Conservation (phyloP, 139 green algal genomes). For the Zygnema cylindricum region DNA sequence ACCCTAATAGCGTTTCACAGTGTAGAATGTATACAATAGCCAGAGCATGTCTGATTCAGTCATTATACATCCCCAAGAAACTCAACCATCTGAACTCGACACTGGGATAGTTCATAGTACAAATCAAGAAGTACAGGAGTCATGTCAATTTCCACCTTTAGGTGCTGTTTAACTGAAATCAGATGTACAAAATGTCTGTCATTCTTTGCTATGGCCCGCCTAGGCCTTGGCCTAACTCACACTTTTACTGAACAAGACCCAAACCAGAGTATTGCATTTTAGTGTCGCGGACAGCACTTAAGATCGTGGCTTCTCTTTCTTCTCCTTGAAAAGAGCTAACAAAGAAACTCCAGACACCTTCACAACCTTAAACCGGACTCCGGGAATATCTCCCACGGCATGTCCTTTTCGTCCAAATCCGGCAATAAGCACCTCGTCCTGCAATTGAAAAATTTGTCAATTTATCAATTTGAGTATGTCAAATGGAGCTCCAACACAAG, state of each 20-base stretch:
- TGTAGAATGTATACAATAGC: no score
- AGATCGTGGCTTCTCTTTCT: constrained; percentile 98
- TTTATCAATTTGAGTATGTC: no score
- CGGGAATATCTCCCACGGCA: constrained; percentile 99
- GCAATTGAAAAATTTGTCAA: no score
- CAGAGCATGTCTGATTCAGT: no score
- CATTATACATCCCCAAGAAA: no score
- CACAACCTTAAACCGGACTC: constrained; percentile 99
- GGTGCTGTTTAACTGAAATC: neutral
- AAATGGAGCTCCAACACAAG: no score
- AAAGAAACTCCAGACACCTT: constrained; percentile 98
- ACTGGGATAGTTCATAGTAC: no score
- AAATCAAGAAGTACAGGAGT: no score
- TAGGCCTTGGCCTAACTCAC: neutral
- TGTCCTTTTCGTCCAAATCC: constrained; percentile 97
- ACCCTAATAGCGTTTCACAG: no score
- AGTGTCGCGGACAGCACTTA: constrained; percentile 25
- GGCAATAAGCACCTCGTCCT: constrained; percentile 96
- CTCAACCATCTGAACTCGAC: no score
- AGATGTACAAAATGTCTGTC: neutral
- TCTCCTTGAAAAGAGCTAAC: constrained; percentile 95
- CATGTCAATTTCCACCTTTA: no score
- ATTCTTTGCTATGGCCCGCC: neutral
- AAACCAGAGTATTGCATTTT: neutral
- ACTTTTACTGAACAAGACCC: neutral